A percentile compares a stretch with the other conserved stretches of the same genome.
Evolutionary conservation across 2,329 filamentous ascomycete species (phyloP).

Genomic region (Xylariaceae sp.): DNA sequence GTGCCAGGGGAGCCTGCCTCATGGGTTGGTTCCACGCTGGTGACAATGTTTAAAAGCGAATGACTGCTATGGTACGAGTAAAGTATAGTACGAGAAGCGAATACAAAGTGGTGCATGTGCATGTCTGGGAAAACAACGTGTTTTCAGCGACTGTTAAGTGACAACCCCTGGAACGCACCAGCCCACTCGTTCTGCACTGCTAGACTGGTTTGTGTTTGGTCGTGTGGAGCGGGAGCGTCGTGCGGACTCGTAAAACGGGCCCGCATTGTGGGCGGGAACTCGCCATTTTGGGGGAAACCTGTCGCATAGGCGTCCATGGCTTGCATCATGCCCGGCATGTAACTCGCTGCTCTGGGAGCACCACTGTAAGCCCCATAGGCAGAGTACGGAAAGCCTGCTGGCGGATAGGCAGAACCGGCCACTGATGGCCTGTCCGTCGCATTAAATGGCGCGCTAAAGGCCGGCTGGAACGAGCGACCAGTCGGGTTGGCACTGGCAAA

Average conservation of each 20-base stretch:
- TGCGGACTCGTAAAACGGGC: constrained; percentile 44
- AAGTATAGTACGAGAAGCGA: constrained; percentile 43
- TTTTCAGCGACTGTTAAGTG: constrained; percentile 65
- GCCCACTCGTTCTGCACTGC: constrained; percentile 64
- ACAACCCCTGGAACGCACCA: constrained; percentile 71
- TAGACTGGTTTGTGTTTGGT: constrained; percentile 43
- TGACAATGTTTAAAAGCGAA: too few relatives aligned
- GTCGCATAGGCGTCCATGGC: constrained; percentile 50
- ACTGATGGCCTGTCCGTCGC: constrained; percentile 49
- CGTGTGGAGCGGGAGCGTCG: constrained; percentile 41
- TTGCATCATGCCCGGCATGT: constrained; percentile 47
- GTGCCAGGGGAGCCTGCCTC: constrained; percentile 10
- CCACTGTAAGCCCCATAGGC: constrained; percentile 52
- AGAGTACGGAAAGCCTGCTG: constrained; percentile 48
- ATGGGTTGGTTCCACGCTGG: background rate
- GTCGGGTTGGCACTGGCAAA: constrained; percentile 47
- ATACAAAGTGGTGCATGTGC: constrained; percentile 22
- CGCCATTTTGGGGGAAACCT: constrained; percentile 48
- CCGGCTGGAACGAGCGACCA: constrained; percentile 50
- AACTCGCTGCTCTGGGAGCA: constrained; percentile 47
- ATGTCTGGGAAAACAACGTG: constrained; percentile 5
- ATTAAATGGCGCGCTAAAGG: constrained; percentile 50
- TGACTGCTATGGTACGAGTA: constrained; percentile 27
- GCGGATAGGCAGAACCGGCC: constrained; percentile 47
- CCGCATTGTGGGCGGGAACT: constrained; percentile 55